These are phyloP conservation scores for Isabelozyma gotoi DNA, from an alignment of 805 yeast genomes.

Conservation along the genomic window DNA sequence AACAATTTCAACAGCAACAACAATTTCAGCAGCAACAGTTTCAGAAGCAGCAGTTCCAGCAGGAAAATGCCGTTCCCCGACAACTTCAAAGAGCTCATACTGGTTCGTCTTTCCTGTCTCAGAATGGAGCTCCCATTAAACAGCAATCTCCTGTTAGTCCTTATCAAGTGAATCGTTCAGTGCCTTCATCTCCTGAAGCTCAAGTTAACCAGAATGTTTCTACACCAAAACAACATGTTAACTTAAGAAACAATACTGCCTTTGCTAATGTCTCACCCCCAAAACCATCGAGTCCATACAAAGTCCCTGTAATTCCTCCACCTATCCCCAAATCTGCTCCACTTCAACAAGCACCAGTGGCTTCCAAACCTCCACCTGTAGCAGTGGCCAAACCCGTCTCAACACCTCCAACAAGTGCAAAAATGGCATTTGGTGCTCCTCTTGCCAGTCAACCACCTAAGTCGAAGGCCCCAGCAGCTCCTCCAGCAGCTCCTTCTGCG, in stretches of 20 bases:
- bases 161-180: conserved; percentile 8
- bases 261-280: conserved; percentile 9
- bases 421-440: too few species aligned
- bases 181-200: conserved; percentile 1
- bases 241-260: conserved; percentile 18
- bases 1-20: conserved; percentile 7
- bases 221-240: neutral
- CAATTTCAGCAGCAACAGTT: conserved; percentile 7
- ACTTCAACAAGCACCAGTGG: neutral
- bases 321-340: neutral
- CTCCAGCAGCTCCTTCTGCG: conserved; percentile 1
- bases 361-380: neutral
- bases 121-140: too few species aligned
- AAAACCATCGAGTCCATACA: neutral
- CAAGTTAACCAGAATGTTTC: neutral
- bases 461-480: neutral
- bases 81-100: conserved; percentile 1
- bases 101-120: neutral
- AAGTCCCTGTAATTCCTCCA: too few species aligned
- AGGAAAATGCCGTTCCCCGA: neutral
- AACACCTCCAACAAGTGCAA: neutral
- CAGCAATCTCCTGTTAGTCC: conserved; percentile 1
- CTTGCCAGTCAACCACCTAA: too few species aligned
- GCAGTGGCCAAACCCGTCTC: neutral
- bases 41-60: conserved; percentile 7